These are phyloP conservation scores for Zopfia rhizophila DNA, from an alignment of 2,329 filamentous ascomycete species.

Conservation along the genomic window DNA sequence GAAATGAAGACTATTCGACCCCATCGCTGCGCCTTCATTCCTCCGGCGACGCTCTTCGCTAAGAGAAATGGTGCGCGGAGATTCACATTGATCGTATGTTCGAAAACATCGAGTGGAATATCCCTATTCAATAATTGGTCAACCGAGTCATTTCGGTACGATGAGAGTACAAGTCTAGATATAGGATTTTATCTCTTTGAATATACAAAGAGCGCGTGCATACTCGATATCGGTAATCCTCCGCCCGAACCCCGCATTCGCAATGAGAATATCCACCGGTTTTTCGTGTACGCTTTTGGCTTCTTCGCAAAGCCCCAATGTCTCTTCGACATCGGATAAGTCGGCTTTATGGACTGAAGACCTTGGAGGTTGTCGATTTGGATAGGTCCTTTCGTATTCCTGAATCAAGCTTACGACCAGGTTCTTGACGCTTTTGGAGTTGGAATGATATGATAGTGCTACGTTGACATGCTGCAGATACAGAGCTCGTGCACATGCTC, in stretches of 20 bases:
- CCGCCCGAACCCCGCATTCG: conserved; percentile 74
- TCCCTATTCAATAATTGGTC: conserved; percentile 57
- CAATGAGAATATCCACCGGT: conserved; percentile 71
- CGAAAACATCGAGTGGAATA: conserved; percentile 72
- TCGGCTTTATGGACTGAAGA: conserved; percentile 69
- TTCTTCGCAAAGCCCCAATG: conserved; percentile 65
- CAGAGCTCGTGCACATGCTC: conserved; percentile 67
- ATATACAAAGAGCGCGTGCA: conserved; percentile 1
- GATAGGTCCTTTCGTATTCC: conserved; percentile 27
- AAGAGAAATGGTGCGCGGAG: conserved; percentile 71
- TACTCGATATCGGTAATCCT: conserved; percentile 60
- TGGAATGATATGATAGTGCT: conserved; percentile 69
- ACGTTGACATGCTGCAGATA: conserved; percentile 63
- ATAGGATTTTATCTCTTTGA: background rate
- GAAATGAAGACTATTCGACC: conserved; percentile 73
- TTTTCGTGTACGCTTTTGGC: conserved; percentile 64
- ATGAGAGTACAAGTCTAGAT: conserved; percentile 3
- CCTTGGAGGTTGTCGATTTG: conserved; percentile 40
- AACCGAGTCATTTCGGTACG: conserved; percentile 44
- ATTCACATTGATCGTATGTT: conserved; percentile 71
- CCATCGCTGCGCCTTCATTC: conserved; percentile 70
- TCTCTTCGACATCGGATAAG: conserved; percentile 64
- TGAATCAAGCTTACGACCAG: conserved; percentile 57
- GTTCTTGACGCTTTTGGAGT: conserved; percentile 57
- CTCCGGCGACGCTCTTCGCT: conserved; percentile 67